Evolutionary conservation across 495 filamentous ascomycete genomes (phyloP).

Genomic region (Cercophora scortea): DNA sequence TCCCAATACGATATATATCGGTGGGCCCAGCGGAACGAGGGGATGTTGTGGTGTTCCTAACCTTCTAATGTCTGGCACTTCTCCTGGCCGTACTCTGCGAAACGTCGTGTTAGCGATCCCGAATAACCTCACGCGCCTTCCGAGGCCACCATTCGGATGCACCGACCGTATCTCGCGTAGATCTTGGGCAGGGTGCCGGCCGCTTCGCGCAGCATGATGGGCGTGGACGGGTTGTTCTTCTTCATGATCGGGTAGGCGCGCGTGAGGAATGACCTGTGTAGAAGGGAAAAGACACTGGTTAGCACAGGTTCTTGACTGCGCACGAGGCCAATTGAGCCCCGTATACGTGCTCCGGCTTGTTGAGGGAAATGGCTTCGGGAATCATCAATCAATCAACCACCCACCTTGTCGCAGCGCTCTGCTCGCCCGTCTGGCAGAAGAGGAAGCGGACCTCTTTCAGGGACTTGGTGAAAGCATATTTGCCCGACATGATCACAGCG

Average conservation of each 20-base stretch:
- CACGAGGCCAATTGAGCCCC: neutral
- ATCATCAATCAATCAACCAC: slow-evolving; percentile 1
- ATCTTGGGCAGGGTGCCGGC: slow-evolving; percentile 71
- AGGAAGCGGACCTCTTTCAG: slow-evolving; percentile 96
- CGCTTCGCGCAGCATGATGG: slow-evolving; percentile 92
- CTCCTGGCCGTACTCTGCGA: slow-evolving; percentile 76
- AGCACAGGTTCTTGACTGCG: neutral
- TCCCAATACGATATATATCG: neutral
- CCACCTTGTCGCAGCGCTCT: slow-evolving; percentile 79
- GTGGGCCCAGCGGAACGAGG: neutral
- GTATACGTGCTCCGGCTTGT: no score
- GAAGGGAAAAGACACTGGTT: neutral
- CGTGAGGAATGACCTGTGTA: slow-evolving; percentile 71
- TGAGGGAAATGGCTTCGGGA: no score
- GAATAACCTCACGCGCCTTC: neutral
- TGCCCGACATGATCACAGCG: slow-evolving; percentile 65
- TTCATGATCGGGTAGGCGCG: slow-evolving; percentile 98
- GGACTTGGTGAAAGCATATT: slow-evolving; percentile 80
- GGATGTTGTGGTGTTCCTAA: slow-evolving; percentile 19
- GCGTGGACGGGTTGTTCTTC: slow-evolving; percentile 92
- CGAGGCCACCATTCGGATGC: neutral
- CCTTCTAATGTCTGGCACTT: slow-evolving; percentile 75
- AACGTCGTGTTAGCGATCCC: neutral
- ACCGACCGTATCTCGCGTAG: slow-evolving; percentile 75
- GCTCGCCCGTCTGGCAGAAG: slow-evolving; percentile 88